Percentiles rank a stretch among this genome's conserved stretches.
phyloP scores from a whole-genome alignment of 2,329 filamentous ascomycete species.

The Leptographium procerum region DNA sequence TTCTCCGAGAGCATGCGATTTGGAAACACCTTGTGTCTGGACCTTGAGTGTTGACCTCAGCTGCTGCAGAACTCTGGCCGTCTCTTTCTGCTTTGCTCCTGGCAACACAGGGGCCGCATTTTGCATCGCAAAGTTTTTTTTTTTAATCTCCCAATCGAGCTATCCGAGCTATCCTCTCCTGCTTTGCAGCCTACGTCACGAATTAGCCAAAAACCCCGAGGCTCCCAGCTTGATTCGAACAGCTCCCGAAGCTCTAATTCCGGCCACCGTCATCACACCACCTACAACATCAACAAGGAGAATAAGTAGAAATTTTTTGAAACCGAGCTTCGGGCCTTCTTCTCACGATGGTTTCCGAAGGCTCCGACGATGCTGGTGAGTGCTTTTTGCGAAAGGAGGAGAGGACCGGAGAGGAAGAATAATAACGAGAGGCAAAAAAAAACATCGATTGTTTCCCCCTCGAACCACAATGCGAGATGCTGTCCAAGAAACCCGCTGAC shows the following conservation, averaged over 20 bases:
- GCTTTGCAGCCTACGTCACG: neutral
- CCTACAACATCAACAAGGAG: neutral
- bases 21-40: neutral
- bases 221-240: neutral
- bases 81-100: neutral
- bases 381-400: neutral
- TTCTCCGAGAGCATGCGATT: neutral
- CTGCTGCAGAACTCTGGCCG: neutral
- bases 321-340: neutral
- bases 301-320: neutral
- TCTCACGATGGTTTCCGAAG: slow-evolving; percentile 18
- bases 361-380: slow-evolving; percentile 17
- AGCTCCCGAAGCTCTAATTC: neutral
- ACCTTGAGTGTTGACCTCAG: neutral
- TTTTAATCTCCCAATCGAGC: neutral
- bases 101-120: neutral
- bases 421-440: neutral
- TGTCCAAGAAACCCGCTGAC: neutral
- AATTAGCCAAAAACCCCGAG: neutral
- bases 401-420: neutral
- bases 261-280: no score
- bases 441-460: neutral
- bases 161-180: neutral
- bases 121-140: neutral
- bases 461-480: no score